phyloP scores from a whole-genome alignment of 2,329 filamentous ascomycete species.

The Trichoderma simmonsii region DNA sequence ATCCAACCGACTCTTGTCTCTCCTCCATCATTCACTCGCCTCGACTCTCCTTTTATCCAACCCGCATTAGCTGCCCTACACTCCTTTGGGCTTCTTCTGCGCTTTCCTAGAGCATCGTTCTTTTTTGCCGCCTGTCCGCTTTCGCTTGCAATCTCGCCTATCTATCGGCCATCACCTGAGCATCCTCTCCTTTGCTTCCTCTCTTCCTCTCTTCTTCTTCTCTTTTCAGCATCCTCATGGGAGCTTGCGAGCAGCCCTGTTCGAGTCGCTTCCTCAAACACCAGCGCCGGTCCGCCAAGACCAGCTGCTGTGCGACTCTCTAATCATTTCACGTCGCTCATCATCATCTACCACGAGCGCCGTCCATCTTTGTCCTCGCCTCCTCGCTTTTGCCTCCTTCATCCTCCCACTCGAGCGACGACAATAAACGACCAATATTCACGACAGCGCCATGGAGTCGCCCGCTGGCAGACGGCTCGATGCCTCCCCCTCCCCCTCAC shows the following conservation, averaged over 20 bases:
- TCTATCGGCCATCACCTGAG: background rate
- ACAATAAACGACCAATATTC: background rate
- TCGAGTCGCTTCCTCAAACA: conserved; percentile 4
- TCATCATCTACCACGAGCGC: background rate
- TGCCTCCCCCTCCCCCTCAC: conserved; percentile 4
- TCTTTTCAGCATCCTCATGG: background rate
- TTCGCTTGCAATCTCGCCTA: background rate
- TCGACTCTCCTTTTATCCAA: background rate
- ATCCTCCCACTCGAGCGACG: background rate
- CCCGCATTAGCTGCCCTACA: conserved; percentile 1
- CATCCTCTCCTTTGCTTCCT: background rate
- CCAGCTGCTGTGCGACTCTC: conserved; percentile 9
- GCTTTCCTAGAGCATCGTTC: background rate
- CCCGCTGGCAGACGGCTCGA: conserved; percentile 15
- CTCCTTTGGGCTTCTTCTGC: conserved; percentile 7
- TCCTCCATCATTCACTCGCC: conserved; percentile 1
- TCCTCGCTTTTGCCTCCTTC: background rate
- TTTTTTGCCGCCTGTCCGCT: background rate
- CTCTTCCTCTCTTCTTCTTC: background rate
- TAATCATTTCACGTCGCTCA: background rate
- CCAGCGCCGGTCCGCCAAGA: conserved; percentile 7
- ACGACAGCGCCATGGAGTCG: conserved; percentile 3
- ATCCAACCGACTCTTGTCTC: background rate
- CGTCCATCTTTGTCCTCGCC: background rate
- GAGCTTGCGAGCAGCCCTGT: background rate